Base-by-base conservation (phyloP, 768 basidiomycete species). In the Agrocybe chaxingu region DNA sequence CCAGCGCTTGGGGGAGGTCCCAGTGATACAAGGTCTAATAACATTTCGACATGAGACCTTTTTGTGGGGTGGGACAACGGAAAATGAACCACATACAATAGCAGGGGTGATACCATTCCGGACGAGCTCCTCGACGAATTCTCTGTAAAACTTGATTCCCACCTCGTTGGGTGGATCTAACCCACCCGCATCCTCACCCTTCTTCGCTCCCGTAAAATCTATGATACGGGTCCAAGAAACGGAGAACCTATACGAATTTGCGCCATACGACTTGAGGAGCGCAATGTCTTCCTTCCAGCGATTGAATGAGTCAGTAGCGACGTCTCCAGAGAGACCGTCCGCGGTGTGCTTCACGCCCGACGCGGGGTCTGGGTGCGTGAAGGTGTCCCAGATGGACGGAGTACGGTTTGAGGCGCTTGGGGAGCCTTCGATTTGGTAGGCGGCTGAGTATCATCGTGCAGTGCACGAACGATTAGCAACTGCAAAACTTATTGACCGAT, bases 371-470 rank as follows among this genome's bases (percentile, higher is more conserved):
- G 65, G 63, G 47, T 79, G 75, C 24, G 81, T 77, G 64, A 87
- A 88, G 47, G 78, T 82, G 61, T 90, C 87, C 87, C 87, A 89
- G 55, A 88, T 80, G 18, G 82, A 82, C 48, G 78, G 80, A 0
- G 81, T 79, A 43, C 84, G 80, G n/a, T 77, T 77, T 42, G 70
- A 78, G 8, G 67, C 71, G 40, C 72, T 61, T 13, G 79, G 72
- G 0, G 84, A 82, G 6, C 86, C 87, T 68, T 89, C 88, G 40
- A 85, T 85, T 68, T 89, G 87, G 62, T 86, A 88, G 51, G 79
- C 74, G 12, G 85, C 89, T 73, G 66, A 24, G 32, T 33, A 37
- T 24, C 24, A 24, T 24, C 24, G 36, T 12, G 6, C 16, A 16
- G n/a, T 29, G 31, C 11, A 10, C 4, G 32, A 43, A 4, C 8